Conservation (phyloP, 192 early-diverging fungal species). For the Fimicolochytrium jonesii region DNA sequence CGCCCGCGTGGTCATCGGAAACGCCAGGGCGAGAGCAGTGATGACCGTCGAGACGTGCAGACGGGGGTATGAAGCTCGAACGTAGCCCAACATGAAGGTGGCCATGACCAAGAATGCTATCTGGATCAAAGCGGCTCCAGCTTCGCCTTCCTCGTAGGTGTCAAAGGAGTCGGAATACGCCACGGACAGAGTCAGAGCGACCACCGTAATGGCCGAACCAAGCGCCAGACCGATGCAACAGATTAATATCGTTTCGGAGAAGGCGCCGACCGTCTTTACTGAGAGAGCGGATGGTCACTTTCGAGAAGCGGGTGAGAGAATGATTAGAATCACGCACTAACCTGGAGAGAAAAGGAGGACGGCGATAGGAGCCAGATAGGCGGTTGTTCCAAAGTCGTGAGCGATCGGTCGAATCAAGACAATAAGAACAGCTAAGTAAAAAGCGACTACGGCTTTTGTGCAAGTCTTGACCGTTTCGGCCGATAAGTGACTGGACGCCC, state of each 20-base stretch:
- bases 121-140: constrained; percentile 9
- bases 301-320: background rate
- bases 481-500: no score
- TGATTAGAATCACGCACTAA: background rate
- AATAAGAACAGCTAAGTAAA: background rate
- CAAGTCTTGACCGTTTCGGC: constrained; percentile 7
- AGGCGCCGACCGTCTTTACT: constrained; percentile 22
- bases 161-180: background rate
- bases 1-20: constrained; percentile 3
- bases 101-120: constrained; percentile 3
- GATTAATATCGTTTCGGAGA: constrained; percentile 13
- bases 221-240: constrained; percentile 2
- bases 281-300: background rate
- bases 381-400: background rate
- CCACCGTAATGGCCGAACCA: constrained; percentile 4
- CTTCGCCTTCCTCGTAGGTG: background rate
- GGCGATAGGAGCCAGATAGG: constrained; percentile 14
- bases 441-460: constrained; percentile 19
- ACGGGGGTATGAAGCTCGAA: constrained; percentile 12
- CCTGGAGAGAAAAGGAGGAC: constrained; percentile 20
- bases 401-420: constrained; percentile 9
- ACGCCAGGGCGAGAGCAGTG: background rate
- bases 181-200: background rate
- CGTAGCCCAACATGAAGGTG: constrained; percentile 7
- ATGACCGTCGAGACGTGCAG: background rate